Percentiles rank a stretch among this genome's conserved stretches.
Conservation (phyloP, 169 alveolate genomes). For the Plasmodium gonderi region DNA sequence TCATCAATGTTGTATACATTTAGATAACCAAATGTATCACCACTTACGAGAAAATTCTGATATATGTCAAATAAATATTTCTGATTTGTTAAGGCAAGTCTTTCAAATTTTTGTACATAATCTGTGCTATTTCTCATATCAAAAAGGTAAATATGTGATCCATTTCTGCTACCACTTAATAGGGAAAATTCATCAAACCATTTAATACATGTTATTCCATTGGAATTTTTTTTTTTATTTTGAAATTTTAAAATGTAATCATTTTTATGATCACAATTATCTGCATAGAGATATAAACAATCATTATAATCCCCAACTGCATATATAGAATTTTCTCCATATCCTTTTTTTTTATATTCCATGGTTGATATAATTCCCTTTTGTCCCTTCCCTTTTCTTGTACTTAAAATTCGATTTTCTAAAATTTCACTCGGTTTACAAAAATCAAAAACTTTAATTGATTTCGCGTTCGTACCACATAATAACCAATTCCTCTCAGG, state of each 20-base stretch:
- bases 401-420: constrained; percentile 60
- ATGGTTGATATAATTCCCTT: constrained; percentile 63
- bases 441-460: constrained; percentile 51
- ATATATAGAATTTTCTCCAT: constrained; percentile 30
- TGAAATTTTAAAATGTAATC: constrained; percentile 49
- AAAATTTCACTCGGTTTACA: constrained; percentile 26
- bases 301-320: constrained; percentile 68
- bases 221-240: constrained; percentile 2
- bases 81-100: constrained; percentile 65
- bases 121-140: constrained; percentile 48
- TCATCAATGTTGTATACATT: constrained; percentile 6
- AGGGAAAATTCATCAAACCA: constrained; percentile 46
- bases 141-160: constrained; percentile 8
- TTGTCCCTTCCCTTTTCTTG: constrained; percentile 70
- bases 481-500: constrained; percentile 63
- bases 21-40: constrained; percentile 64
- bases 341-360: constrained; percentile 57
- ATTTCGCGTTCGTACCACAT: constrained; percentile 47
- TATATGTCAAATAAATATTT: constrained; percentile 50
- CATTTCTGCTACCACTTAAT: constrained; percentile 67
- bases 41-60: constrained; percentile 28
- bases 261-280: constrained; percentile 62
- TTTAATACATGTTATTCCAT: constrained; percentile 56
- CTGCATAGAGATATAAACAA: constrained; percentile 52
- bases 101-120: constrained; percentile 35